Base-by-base conservation (phyloP, 2,329 filamentous ascomycete species). In the Fusarium redolens region DNA sequence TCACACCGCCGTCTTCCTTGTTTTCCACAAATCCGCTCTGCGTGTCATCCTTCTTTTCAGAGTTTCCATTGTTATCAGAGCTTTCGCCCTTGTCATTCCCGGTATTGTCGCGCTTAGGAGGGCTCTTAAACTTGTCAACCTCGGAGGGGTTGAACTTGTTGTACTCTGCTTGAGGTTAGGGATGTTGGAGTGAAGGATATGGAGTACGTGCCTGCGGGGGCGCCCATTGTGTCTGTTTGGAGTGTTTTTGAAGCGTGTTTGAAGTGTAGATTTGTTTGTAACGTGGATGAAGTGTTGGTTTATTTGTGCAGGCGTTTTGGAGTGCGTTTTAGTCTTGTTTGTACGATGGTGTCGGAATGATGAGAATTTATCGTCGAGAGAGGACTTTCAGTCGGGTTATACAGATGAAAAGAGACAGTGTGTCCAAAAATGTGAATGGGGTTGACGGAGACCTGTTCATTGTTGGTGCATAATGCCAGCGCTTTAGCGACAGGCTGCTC, bases 151-250 rank as follows among this genome's bases (percentile, higher is more conserved):
- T 51, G 28, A 31, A n/a, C 22, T 44, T 52, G 40, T 44, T n/a
- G 14, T 58, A 56, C 17, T 71, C 65, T 69, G 7, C 1, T 7
- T 12, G 30, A 13, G 8, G 38, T 69, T 22, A 69, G 65, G 41
- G 1, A 2, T 10, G 3, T 17, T 14, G 14, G 30, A 4, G 5
- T 7, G 10, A 1, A 20, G 1, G 6, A 4, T 0, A 3, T 5
- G 5, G 0, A 11, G n/a, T 18, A 9, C 43, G 31, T 48, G 30
- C 60, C 43, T 44, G n/a, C 31, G 13, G 18, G 43, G 31, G 31
- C n/a, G 13, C 25, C 14, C 51, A 69, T 69, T 33, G 18, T 47
- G 30, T 15, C 35, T n/a, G 28, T 57, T 48, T 51, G 25, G 18
- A 20, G 30, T 9, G 14, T n/a, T 15, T 28, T 48, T 40, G n/a